Base-by-base conservation (phyloP, 768 basidiomycete species). In the Termitomyces sp. region DNA sequence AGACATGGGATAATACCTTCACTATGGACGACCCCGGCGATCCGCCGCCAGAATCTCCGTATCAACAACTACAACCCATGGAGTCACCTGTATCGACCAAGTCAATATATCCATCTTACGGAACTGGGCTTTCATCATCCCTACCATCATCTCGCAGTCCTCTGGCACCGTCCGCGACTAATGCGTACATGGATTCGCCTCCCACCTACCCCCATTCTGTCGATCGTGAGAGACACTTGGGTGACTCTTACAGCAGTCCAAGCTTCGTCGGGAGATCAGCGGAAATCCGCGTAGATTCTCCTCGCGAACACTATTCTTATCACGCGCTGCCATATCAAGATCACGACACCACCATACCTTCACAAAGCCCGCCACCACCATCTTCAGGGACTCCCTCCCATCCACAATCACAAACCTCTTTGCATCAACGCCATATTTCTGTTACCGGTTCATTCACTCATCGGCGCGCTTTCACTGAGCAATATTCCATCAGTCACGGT, bases 401-500 rank as follows among this genome's bases (percentile, higher is more conserved):
- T 63, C 61, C 72, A 39, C 57, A 61, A 20, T 29, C 47, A 6
- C 67, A 77, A 37, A 68, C 69, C 51, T 75, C 76, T 51, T 64
- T 72, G 31, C 68, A 68, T 41, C 69, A 77, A 34, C 75, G 76
- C 7, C 78, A 82, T 53, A 69, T 75, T 9, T 66, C 79, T 42
- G 62, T 80, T 56, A 71, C 43, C 3, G 50, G 41, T 3, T 24
- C 80, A 14, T 86, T 79, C 65, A 76, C 77, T 41, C 83, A 82
- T 61, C 77, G 84, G 59, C 79, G 86, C 51, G 76, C 84, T 39
- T 72, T 80, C 51, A 82, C 81, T 31, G 85, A 86, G 61, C 75
- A 75, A 18, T 83, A 76, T 67, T 71, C 80, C 37, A 70, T 79
- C 50, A 74, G 73, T 31, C 76, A 80, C 58, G 78, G 78, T 60